Evolutionary conservation across 1,284 basidiomycete genomes (phyloP).

Genomic region (Puccinia novopanici): DNA sequence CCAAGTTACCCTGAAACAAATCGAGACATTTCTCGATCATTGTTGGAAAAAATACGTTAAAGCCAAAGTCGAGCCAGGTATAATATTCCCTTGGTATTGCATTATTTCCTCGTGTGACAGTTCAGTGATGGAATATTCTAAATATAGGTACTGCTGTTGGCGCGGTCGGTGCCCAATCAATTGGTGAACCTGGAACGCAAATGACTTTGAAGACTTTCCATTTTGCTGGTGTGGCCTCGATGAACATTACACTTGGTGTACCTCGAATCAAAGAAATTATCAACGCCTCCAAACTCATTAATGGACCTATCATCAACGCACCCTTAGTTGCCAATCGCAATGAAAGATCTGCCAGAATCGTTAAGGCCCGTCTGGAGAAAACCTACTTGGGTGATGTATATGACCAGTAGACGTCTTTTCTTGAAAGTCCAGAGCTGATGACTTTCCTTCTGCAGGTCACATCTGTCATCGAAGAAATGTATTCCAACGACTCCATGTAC

Average conservation of each 20-base stretch:
- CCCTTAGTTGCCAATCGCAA: slow-evolving; percentile 79
- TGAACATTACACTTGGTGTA: slow-evolving; percentile 99
- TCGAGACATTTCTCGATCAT: slow-evolving; percentile 76
- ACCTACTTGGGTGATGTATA: slow-evolving; percentile 79
- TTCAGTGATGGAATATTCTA: not conserved
- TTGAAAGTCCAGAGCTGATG: not conserved
- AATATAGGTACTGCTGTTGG: slow-evolving; percentile 75
- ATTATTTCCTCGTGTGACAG: not conserved
- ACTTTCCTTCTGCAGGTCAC: slow-evolving; percentile 64
- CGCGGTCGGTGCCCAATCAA: slow-evolving; percentile 97
- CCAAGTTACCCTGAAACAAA: slow-evolving; percentile 81
- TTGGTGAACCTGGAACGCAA: slow-evolving; percentile 98
- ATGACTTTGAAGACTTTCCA: slow-evolving; percentile 99
- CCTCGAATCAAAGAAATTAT: slow-evolving; percentile 99
- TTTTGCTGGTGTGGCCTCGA: slow-evolving; percentile 98
- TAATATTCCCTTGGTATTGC: not conserved
- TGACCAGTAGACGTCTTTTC: not conserved
- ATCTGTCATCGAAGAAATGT: slow-evolving; percentile 89
- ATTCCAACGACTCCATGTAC: slow-evolving; percentile 88
- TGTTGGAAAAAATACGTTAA: slow-evolving; percentile 91
- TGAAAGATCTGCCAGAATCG: slow-evolving; percentile 78
- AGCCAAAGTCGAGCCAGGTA: slow-evolving; percentile 90
- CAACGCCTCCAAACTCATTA: slow-evolving; percentile 94
- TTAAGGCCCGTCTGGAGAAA: slow-evolving; percentile 94
- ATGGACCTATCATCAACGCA: slow-evolving; percentile 97